Base-by-base conservation (phyloP, 192 early-diverging fungal genomes). In the Diversispora epigaea region DNA sequence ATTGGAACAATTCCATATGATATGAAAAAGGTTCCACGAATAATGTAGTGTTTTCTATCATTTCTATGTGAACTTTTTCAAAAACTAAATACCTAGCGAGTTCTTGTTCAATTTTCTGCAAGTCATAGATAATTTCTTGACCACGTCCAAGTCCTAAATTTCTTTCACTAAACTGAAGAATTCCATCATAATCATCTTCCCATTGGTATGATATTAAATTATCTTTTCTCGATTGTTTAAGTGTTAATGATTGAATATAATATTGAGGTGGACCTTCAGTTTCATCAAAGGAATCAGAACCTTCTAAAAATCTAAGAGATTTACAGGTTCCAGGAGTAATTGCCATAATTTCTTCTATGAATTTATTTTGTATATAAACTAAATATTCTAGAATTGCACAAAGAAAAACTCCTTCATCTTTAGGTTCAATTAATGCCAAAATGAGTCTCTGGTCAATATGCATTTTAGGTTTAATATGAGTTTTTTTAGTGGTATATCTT, bases 1-100 rank as follows among this genome's bases (percentile, higher is more conserved):
- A 40, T 25, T 57, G 65, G n/a, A 77, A 77, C 25, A 77, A 40
- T 62, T 77, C 76, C 68, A 60, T 71, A 25, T 71, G 76, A 54
- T 71, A 77, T n/a, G 55, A 69, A 40, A 77, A 77, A 46, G 52
- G 76, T 47, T 64, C 72, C 2, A 74, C 4, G 22, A 47, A 74
- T 40, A 74, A 50, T 22, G 62, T 22, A 4, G 47, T 22, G 12
- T 77, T 68, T 22, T 14, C n/a, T 10, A 43, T 40, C 19, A 41
- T 39, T 49, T 71, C 57, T 22, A 77, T 71, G 14, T 61, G 21
- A 49, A 77, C 76, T 60, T 77, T 77, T 9, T 77, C 63, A 50
- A 72, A 72, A 9, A 76, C 74, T 6, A 76, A 39, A 39, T 19
- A 40, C 3, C 50, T 17, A 8, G 60, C 74, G 12, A 76, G 67